A percentile compares a stretch with the other conserved stretches of the same genome.
Evolutionary conservation across 257 asterid genomes (phyloP).

Genomic region (Nicotiana undulata): DNA sequence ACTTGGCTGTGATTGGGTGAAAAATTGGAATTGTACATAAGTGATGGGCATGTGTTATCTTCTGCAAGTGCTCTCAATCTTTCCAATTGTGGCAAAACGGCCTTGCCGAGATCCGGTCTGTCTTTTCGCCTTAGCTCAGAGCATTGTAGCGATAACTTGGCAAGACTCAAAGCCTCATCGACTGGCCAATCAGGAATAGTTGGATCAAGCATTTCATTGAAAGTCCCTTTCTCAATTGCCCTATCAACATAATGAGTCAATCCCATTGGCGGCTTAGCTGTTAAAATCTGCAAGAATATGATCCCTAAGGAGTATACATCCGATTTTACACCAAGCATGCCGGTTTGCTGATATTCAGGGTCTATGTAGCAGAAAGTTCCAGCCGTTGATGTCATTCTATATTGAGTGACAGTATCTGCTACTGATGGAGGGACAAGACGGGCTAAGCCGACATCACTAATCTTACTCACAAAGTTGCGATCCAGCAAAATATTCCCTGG

Average conservation of each 20-base stretch:
- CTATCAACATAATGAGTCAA: constrained; percentile 24
- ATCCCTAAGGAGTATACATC: constrained; percentile 31
- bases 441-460: constrained; percentile 31
- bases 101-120: constrained; percentile 27
- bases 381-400: constrained; percentile 25
- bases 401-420: constrained; percentile 28
- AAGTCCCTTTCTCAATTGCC: constrained; percentile 23
- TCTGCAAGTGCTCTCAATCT: constrained; percentile 23
- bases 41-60: constrained; percentile 2
- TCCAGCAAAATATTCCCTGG: constrained; percentile 31
- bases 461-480: constrained; percentile 29
- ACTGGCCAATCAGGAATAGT: constrained; percentile 22
- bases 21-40: neutral
- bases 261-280: constrained; percentile 25
- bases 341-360: constrained; percentile 35
- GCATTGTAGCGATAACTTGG: constrained; percentile 20
- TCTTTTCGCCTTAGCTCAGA: constrained; percentile 28
- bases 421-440: constrained; percentile 28
- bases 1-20: constrained; percentile 14
- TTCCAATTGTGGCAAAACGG: constrained; percentile 20
- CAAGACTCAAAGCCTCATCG: constrained; percentile 22
- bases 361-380: constrained; percentile 31
- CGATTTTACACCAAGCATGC: constrained; percentile 33
- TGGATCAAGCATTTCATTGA: constrained; percentile 21
- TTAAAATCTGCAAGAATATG: constrained; percentile 30